Evolutionary conservation across 306 rosid species (phyloP).

Genomic region (Begonia masoniana): DNA sequence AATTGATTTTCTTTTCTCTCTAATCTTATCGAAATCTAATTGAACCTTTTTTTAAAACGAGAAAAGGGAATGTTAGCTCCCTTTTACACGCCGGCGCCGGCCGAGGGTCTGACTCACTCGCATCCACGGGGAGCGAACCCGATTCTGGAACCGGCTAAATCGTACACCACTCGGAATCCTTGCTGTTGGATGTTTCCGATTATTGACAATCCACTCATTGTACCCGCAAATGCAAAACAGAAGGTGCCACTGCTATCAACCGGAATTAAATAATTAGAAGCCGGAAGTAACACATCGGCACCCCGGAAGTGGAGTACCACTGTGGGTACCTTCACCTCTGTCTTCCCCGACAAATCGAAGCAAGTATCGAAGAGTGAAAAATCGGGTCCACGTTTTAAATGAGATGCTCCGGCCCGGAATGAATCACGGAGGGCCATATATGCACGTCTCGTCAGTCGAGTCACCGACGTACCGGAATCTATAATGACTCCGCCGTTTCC

Average conservation of each 20-base stretch:
- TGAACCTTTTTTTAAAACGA: too few species aligned
- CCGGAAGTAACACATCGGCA: conserved; percentile 46
- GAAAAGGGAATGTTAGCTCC: too few species aligned
- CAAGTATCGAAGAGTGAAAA: conserved; percentile 55
- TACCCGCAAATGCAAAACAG: conserved; percentile 65
- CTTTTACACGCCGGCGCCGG: too few species aligned
- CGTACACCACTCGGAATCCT: conserved; percentile 54
- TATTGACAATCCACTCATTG: conserved; percentile 41
- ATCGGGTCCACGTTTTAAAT: conserved; percentile 38
- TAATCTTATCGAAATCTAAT: too few species aligned
- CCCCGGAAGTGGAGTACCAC: conserved; percentile 49
- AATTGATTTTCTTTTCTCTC: too few species aligned
- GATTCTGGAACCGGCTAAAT: conserved; percentile 39
- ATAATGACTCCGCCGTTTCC: conserved; percentile 57
- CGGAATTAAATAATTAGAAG: conserved; percentile 48
- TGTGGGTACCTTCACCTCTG: conserved; percentile 50
- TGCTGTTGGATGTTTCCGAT: conserved; percentile 65
- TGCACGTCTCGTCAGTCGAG: conserved; percentile 41
- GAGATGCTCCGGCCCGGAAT: conserved; percentile 26
- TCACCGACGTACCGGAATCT: conserved; percentile 64
- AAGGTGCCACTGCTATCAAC: conserved; percentile 46
- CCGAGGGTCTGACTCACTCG: conserved; percentile 12
- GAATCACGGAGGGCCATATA: conserved; percentile 39
- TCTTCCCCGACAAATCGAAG: conserved; percentile 36
- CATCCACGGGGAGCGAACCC: conserved; percentile 58